Conservation (phyloP, 1,284 basidiomycete genomes). For the Termitomyces sp. region DNA sequence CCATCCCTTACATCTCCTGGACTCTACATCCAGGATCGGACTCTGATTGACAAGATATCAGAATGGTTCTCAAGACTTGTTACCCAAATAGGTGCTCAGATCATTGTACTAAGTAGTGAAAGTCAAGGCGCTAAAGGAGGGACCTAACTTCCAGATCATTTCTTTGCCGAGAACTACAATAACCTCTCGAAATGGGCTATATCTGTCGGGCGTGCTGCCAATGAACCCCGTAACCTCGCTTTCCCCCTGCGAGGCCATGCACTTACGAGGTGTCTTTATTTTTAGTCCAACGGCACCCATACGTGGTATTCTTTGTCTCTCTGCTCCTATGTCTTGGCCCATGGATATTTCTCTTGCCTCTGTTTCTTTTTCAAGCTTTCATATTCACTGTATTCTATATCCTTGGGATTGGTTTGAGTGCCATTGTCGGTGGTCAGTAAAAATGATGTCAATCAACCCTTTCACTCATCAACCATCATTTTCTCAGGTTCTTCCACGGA, state of each 20-base stretch:
- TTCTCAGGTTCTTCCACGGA: slow-evolving; percentile 9
- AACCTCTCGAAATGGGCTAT: slow-evolving; percentile 2
- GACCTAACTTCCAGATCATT: neutral
- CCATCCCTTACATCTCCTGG: neutral
- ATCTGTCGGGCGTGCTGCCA: neutral
- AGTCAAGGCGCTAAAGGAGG: neutral
- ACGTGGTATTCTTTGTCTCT: slow-evolving; percentile 3
- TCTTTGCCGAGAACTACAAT: neutral
- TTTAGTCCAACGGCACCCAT: neutral
- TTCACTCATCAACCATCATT: neutral
- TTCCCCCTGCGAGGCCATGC: neutral
- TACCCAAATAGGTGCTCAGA: slow-evolving; percentile 3
- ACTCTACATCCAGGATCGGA: neutral
- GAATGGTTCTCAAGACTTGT: slow-evolving; percentile 3
- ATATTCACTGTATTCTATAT: slow-evolving; percentile 8
- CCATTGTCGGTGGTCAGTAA: slow-evolving; percentile 2
- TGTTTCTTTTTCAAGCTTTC: slow-evolving; percentile 15
- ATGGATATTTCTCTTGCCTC: slow-evolving; percentile 18
- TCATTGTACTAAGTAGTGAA: neutral
- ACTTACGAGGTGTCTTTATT: neutral
- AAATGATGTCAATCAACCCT: neutral
- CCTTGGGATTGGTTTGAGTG: neutral
- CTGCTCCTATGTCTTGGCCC: slow-evolving; percentile 19
- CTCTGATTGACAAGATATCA: slow-evolving; percentile 1
- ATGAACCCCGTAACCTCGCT: slow-evolving; percentile 6